Base-by-base conservation (phyloP, 2,329 filamentous ascomycete genomes). In the Colletotrichum spaethianum region DNA sequence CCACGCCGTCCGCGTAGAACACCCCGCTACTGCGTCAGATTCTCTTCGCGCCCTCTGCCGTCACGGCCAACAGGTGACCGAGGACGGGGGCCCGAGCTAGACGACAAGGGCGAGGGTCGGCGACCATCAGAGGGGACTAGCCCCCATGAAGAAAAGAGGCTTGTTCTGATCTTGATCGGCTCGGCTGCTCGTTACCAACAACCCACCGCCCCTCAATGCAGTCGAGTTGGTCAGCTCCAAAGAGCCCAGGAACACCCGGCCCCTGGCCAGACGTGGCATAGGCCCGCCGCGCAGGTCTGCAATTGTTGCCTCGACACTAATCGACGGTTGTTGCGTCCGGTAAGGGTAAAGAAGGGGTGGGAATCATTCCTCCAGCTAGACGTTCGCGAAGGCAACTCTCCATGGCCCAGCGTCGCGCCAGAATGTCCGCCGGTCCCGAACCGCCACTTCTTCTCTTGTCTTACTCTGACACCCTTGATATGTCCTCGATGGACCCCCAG, bases 121-220 rank as follows among this genome's bases (percentile, higher is more conserved):
- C 69, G 33, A 46, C 59, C 26, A 12, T 53, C 18, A 23, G n/a
- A 46, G 42, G 38, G 33, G 31, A 48, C 40, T 56, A 56, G 53
- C 16, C 26, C 26, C 26, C 12, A 20, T 7, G 12, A n/a, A n/a
- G 28, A 42, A n/a, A 57, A 63, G 64, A 72, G 65, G 53, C 65
- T 59, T 72, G 53, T 63, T 63, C 60, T 60, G 38, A 69, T 64
- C 70, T 69, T 72, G 65, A 69, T 72, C 70, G 64, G 65, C 69
- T 48, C 44, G 59, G 52, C 42, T 63, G 36, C 42, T 65, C 50
- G 56, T 23, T 38, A 68, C 57, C 44, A 38, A 55, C 44, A 33
- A 64, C 48, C 42, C 44, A 40, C 53, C 52, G 4, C 28, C 20
- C n/a, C 36, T 26, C 38, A 46, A 44, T 63, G 33, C 52, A 38